Conservation (phyloP, 208 protist genomes). For the Trypanosoma caninum region DNA sequence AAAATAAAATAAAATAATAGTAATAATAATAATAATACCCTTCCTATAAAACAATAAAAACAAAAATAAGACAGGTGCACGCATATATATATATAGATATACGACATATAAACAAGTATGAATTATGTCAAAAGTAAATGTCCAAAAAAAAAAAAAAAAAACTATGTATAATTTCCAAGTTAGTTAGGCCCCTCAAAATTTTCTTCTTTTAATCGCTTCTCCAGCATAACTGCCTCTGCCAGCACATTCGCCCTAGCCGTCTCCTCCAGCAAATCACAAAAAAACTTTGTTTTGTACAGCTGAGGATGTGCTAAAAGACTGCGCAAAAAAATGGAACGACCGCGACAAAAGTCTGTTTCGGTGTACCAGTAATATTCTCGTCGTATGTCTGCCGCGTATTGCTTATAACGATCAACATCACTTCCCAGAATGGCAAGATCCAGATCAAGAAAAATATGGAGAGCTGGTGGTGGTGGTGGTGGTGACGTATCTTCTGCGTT, state of each 20-base stretch:
- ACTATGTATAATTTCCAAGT: neutral
- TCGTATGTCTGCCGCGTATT: conserved; percentile 47
- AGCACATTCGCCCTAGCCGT: conserved; percentile 40
- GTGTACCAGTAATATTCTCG: conserved; percentile 60
- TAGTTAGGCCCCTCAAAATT: neutral
- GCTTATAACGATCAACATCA: conserved; percentile 15
- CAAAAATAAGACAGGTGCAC: neutral
- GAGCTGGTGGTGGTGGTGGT: conserved; percentile 6
- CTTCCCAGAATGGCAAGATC: conserved; percentile 68
- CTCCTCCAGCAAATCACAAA: conserved; percentile 51
- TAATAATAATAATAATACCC: neutral
- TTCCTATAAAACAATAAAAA: neutral
- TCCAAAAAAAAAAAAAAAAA: neutral
- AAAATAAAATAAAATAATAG: neutral
- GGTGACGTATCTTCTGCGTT: neutral
- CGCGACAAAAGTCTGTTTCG: conserved; percentile 37
- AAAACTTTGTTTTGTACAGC: conserved; percentile 78
- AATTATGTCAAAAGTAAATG: neutral
- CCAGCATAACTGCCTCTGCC: conserved; percentile 34
- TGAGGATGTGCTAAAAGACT: conserved; percentile 39
- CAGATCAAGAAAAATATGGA: conserved; percentile 62
- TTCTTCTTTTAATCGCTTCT: neutral
- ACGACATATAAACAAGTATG: neutral
- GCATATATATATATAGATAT: neutral
- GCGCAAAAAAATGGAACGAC: conserved; percentile 43